Percentiles rank a stretch among this genome's conserved stretches.
phyloP scores from a whole-genome alignment of 2,329 filamentous ascomycete species.

The Sarocladiaceae sp. region DNA sequence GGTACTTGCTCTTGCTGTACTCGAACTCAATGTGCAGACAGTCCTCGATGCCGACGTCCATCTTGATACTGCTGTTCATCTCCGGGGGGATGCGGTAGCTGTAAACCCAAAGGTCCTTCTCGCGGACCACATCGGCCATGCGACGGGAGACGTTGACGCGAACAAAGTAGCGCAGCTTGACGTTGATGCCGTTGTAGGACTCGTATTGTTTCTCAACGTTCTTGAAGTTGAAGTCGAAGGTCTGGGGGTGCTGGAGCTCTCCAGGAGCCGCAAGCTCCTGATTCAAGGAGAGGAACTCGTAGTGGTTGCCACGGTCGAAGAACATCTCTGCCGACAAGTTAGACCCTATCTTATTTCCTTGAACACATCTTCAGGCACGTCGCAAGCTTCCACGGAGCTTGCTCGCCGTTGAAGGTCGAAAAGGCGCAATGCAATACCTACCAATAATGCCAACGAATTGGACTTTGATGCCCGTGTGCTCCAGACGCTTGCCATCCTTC shows the following conservation, averaged over 20 bases:
- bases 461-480: conserved; percentile 98
- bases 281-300: conserved; percentile 95
- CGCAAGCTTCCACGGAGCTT: neutral
- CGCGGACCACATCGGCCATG: conserved; percentile 96
- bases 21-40: conserved; percentile 99
- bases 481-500: conserved; percentile 95
- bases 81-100: conserved; percentile 96
- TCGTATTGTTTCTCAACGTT: conserved; percentile 99
- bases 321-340: conserved; percentile 78
- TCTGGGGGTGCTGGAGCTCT: conserved; percentile 97
- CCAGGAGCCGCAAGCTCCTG: conserved; percentile 96
- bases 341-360: too few relatives aligned
- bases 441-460: conserved; percentile 99
- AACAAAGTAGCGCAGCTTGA: conserved; percentile 97
- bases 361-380: too few relatives aligned
- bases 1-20: conserved; percentile 99
- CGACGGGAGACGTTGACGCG: conserved; percentile 92
- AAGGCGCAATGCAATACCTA: conserved; percentile 33
- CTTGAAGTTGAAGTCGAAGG: conserved; percentile 99
- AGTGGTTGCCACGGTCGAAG: conserved; percentile 98
- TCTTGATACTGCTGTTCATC: conserved; percentile 98
- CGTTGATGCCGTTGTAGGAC: conserved; percentile 99
- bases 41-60: conserved; percentile 99
- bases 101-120: conserved; percentile 99
- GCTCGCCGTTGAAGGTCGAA: conserved; percentile 10